Percentiles rank a stretch among this genome's conserved stretches.
Evolutionary conservation across 2,329 filamentous ascomycete genomes (phyloP).

Genomic region (Trichophyton benhamiae): DNA sequence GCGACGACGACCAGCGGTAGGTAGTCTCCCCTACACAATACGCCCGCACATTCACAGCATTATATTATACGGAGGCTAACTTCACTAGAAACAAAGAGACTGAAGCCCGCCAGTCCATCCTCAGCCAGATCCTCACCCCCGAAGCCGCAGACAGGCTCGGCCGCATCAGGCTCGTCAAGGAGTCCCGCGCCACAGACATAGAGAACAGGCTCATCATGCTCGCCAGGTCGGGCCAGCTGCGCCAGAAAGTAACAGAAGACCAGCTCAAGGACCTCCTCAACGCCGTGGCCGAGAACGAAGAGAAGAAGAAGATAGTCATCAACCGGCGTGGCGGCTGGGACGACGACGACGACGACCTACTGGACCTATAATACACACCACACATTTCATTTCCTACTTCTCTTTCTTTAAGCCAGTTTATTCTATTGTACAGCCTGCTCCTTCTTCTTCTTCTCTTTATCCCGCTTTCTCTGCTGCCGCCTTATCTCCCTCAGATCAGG

Average conservation of each 20-base stretch:
- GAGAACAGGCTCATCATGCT: constrained; percentile 90
- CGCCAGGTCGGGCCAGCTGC: constrained; percentile 73
- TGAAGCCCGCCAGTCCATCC: constrained; percentile 42
- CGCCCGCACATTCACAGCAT: not conserved
- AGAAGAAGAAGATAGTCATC: constrained; percentile 74
- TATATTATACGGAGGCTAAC: constrained; percentile 5
- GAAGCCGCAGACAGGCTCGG: constrained; percentile 86
- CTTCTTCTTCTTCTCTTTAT: constrained; percentile 40
- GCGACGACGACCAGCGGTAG: constrained; percentile 56
- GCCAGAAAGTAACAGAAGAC: constrained; percentile 76
- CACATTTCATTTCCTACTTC: not conserved
- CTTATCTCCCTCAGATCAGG: constrained; percentile 73
- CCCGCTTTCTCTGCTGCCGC: constrained; percentile 55
- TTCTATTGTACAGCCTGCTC: constrained; percentile 1
- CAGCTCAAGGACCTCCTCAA: constrained; percentile 87
- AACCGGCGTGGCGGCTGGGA: constrained; percentile 70
- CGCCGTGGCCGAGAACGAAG: constrained; percentile 63
- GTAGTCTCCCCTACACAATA: constrained; percentile 25
- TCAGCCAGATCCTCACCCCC: constrained; percentile 87
- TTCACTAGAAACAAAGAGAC: constrained; percentile 23
- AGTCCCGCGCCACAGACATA: constrained; percentile 74
- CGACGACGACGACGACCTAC: constrained; percentile 51
- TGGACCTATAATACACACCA: not conserved
- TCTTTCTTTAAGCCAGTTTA: not conserved
- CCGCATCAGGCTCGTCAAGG: constrained; percentile 91